These are phyloP conservation scores for Camelina sativa DNA, from an alignment of 345 rosid species.

Conservation along the genomic window DNA sequence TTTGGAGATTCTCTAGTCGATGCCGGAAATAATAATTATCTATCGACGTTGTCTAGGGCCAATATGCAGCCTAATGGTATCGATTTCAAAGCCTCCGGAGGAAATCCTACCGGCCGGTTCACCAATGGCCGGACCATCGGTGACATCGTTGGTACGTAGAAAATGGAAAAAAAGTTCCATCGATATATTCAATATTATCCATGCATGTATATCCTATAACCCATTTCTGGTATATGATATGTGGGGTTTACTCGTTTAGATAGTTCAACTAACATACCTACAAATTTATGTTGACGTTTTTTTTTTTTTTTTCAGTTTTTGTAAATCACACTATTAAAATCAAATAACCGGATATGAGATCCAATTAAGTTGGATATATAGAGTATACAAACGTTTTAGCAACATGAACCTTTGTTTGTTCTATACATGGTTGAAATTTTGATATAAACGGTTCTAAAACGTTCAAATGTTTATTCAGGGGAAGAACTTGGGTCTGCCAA, in stretches of 20 bases:
- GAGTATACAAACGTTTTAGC: too few species aligned
- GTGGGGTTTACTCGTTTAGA: not conserved
- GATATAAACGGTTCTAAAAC: slow-evolving; percentile 31
- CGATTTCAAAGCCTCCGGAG: slow-evolving; percentile 56
- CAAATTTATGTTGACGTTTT: not conserved
- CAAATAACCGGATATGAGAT: too few species aligned
- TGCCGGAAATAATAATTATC: slow-evolving; percentile 81
- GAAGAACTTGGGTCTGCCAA: slow-evolving; percentile 50
- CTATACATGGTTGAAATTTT: not conserved
- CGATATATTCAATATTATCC: not conserved
- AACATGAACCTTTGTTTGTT: slow-evolving; percentile 8
- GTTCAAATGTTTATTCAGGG: slow-evolving; percentile 28
- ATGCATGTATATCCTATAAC: not conserved
- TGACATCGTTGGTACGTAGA: slow-evolving; percentile 65
- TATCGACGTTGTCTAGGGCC: slow-evolving; percentile 66
- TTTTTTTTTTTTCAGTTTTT: not conserved
- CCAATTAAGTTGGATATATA: too few species aligned
- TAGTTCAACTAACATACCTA: slow-evolving; percentile 23
- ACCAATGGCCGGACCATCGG: slow-evolving; percentile 80
- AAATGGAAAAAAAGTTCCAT: not conserved
- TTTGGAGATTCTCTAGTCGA: slow-evolving; percentile 86
- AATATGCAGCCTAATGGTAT: slow-evolving; percentile 70
- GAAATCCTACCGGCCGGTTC: slow-evolving; percentile 73
- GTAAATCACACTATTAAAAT: too few species aligned
- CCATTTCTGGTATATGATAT: slow-evolving; percentile 7